Evolutionary conservation across 805 yeast genomes (phyloP).

Genomic region (Lachancea thermotolerans): DNA sequence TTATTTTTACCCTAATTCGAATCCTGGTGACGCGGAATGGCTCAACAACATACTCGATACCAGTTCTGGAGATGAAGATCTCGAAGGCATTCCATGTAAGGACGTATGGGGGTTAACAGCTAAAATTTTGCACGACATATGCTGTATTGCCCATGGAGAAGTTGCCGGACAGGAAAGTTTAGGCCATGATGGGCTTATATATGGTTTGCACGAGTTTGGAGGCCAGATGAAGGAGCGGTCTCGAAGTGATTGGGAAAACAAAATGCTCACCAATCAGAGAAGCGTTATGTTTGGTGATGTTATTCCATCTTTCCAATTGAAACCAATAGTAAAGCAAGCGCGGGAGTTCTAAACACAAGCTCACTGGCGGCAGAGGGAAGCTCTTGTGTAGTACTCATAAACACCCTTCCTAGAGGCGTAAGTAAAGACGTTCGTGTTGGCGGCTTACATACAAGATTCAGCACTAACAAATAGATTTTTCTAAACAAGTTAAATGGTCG

Average conservation of each 20-base stretch:
- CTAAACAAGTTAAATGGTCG: background rate
- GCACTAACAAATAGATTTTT: background rate
- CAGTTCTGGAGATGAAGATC: constrained; percentile 48
- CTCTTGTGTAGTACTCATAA: no score
- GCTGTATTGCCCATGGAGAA: constrained; percentile 43
- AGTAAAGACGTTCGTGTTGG: background rate
- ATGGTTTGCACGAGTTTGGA: constrained; percentile 47
- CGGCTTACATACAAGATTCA: background rate
- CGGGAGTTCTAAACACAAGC: background rate
- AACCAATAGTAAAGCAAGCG: constrained; percentile 3
- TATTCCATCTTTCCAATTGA: constrained; percentile 24
- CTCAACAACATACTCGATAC: constrained; percentile 52
- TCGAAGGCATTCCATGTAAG: constrained; percentile 37
- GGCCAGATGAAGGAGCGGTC: constrained; percentile 44
- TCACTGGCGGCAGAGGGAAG: background rate
- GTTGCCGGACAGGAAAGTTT: constrained; percentile 20
- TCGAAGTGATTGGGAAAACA: constrained; percentile 49
- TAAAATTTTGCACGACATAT: constrained; percentile 65
- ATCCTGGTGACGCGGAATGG: constrained; percentile 55
- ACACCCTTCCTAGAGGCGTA: background rate
- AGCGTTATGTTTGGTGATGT: constrained; percentile 29
- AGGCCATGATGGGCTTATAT: constrained; percentile 64
- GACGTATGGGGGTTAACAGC: constrained; percentile 84
- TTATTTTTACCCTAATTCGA: constrained; percentile 51
- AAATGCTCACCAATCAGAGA: constrained; percentile 39